These are phyloP conservation scores for Aphanomyces astaci DNA, from an alignment of 352 stramenopile species.

Conservation along the genomic window DNA sequence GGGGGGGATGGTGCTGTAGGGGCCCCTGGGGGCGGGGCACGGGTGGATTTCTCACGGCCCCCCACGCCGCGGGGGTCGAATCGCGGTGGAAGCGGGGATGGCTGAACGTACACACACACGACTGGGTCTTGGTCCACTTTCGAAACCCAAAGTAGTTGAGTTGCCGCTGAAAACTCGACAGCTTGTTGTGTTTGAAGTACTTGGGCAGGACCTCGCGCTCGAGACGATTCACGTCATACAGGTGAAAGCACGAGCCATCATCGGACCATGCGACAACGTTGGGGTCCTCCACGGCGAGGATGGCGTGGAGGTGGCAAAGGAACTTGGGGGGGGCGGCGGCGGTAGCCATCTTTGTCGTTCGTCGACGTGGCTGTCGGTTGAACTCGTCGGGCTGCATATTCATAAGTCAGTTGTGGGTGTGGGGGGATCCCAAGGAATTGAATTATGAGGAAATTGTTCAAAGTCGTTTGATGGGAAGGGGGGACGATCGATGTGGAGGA, in stretches of 20 bases:
- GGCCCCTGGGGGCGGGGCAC: too few relatives aligned
- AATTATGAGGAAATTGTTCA: too few relatives aligned
- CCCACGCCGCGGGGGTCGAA: neutral
- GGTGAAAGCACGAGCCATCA: constrained; percentile 60
- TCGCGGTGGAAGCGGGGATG: constrained; percentile 42
- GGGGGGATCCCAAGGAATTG: too few relatives aligned
- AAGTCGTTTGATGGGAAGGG: too few relatives aligned
- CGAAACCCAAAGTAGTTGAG: constrained; percentile 91
- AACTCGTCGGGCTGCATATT: too few relatives aligned
- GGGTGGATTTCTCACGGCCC: neutral
- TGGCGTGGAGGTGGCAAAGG: constrained; percentile 63
- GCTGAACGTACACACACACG: constrained; percentile 71
- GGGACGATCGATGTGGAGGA: too few relatives aligned
- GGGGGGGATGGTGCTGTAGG: too few relatives aligned
- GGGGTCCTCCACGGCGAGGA: constrained; percentile 61
- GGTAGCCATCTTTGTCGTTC: too few relatives aligned
- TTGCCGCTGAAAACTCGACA: constrained; percentile 88
- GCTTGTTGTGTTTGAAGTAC: constrained; percentile 93
- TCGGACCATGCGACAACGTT: constrained; percentile 60
- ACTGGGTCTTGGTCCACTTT: constrained; percentile 79
- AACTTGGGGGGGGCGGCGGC: too few relatives aligned
- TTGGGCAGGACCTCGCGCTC: constrained; percentile 74
- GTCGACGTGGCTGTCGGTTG: too few relatives aligned
- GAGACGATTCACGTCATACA: constrained; percentile 50
- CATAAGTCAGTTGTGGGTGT: too few relatives aligned